Percentiles rank a stretch among this genome's conserved stretches.
phyloP scores from a whole-genome alignment of 495 filamentous ascomycete species.

The Jackrogersella multiformis region DNA sequence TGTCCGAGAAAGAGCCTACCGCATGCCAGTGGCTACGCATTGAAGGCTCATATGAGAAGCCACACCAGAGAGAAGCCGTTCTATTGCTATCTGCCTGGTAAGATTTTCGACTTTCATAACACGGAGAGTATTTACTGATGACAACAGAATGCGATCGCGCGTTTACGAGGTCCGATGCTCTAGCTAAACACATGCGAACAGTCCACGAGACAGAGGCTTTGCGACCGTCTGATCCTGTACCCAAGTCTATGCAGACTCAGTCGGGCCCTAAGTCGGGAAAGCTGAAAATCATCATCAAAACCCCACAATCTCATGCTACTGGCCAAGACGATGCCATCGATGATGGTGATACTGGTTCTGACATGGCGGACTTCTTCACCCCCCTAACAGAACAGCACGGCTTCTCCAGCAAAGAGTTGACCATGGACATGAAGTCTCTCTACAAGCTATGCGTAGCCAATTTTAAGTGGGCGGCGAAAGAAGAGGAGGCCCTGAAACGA shows the following conservation, averaged over 20 bases:
- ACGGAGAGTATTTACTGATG: constrained; percentile 9
- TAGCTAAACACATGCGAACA: constrained; percentile 98
- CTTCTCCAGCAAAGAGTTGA: constrained; percentile 78
- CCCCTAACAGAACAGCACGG: constrained; percentile 66
- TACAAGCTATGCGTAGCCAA: constrained; percentile 78
- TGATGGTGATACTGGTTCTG: constrained; percentile 60
- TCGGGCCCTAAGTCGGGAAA: constrained; percentile 64
- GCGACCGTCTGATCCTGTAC: constrained; percentile 85
- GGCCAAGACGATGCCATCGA: constrained; percentile 63
- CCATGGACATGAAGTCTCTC: constrained; percentile 72
- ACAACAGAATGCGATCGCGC: constrained; percentile 90
- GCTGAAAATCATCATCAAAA: constrained; percentile 71
- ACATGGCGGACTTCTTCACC: constrained; percentile 58
- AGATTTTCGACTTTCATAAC: constrained; percentile 11
- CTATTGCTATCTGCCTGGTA: constrained; percentile 93
- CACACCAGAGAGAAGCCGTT: constrained; percentile 99
- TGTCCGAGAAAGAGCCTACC: constrained; percentile 86
- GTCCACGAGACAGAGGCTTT: constrained; percentile 97
- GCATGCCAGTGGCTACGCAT: constrained; percentile 93
- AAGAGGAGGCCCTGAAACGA: constrained; percentile 66
- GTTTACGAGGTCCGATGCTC: constrained; percentile 95
- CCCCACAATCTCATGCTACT: constrained; percentile 61
- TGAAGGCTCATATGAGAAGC: constrained; percentile 96
- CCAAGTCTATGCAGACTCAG: constrained; percentile 71
- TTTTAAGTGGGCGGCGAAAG: constrained; percentile 81